Evolutionary conservation across 768 basidiomycete genomes (phyloP).

Genomic region (Mycena indigotica): DNA sequence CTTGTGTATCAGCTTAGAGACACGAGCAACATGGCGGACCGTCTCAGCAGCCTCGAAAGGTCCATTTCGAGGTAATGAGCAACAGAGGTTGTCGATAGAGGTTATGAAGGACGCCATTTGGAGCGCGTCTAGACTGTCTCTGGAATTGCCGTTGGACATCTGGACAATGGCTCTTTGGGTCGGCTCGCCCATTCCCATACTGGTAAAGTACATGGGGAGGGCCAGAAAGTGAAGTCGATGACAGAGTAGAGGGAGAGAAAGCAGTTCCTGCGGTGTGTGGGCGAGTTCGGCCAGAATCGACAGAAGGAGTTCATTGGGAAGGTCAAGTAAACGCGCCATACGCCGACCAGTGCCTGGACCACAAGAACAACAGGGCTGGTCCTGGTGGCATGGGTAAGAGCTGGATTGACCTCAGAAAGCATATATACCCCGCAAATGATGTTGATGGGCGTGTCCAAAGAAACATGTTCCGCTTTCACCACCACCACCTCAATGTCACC

Average conservation of each 20-base stretch:
- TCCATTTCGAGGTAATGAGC: constrained; percentile 4
- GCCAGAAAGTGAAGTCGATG: constrained; percentile 14
- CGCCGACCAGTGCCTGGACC: background rate
- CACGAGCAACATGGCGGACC: constrained; percentile 10
- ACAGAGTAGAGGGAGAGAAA: constrained; percentile 14
- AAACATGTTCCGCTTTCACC: background rate
- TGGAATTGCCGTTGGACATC: background rate
- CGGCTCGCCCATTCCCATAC: constrained; percentile 11
- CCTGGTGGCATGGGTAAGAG: background rate
- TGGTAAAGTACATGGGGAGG: constrained; percentile 10
- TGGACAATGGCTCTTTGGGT: constrained; percentile 3
- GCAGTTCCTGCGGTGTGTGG: background rate
- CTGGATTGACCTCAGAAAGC: background rate
- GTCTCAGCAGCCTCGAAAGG: constrained; percentile 6
- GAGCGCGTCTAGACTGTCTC: constrained; percentile 13
- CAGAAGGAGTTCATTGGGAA: constrained; percentile 19
- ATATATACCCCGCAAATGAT: background rate
- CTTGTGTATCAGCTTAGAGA: constrained; percentile 9
- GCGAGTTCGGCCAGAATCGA: constrained; percentile 12
- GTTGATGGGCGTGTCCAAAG: background rate
- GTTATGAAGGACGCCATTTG: constrained; percentile 16
- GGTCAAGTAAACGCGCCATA: constrained; percentile 7
- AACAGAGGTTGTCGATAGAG: constrained; percentile 7
- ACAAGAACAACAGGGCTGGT: no score
- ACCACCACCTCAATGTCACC: background rate